Conservation (phyloP, 768 basidiomycete genomes). For the Flagelloscypha sp. region DNA sequence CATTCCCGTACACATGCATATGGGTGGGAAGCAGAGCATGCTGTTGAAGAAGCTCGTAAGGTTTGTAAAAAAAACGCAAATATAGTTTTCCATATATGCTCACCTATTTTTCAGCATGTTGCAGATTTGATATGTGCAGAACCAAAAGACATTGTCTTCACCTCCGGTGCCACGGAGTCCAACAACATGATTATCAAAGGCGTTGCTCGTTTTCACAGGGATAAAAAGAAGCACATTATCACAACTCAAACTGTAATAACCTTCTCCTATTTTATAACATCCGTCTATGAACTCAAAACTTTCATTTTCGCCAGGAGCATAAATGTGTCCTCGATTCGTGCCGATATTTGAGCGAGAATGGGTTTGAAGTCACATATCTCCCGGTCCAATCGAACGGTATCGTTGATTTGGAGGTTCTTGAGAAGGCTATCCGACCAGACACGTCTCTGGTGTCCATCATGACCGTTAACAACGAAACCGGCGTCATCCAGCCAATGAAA, state of each 20-base stretch:
- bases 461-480: slow-evolving; percentile 99
- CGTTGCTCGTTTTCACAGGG: slow-evolving; percentile 89
- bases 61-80: slow-evolving; percentile 24
- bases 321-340: slow-evolving; percentile 99
- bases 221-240: slow-evolving; percentile 88
- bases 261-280: background rate
- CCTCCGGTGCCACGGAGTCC: slow-evolving; percentile 94
- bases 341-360: slow-evolving; percentile 90
- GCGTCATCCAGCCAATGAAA: slow-evolving; percentile 94
- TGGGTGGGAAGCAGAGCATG: slow-evolving; percentile 97
- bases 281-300: slow-evolving; percentile 1
- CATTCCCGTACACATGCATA: slow-evolving; percentile 98
- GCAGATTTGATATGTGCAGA: slow-evolving; percentile 93
- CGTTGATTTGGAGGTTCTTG: slow-evolving; percentile 69
- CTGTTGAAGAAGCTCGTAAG: slow-evolving; percentile 87
- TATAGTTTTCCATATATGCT: slow-evolving; percentile 3
- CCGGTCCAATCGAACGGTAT: slow-evolving; percentile 85
- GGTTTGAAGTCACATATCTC: slow-evolving; percentile 97
- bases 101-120: slow-evolving; percentile 50
- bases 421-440: slow-evolving; percentile 84
- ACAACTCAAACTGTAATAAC: slow-evolving; percentile 88
- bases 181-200: slow-evolving; percentile 99
- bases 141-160: slow-evolving; percentile 93
- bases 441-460: slow-evolving; percentile 95
- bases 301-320: slow-evolving; percentile 62